Evolutionary conservation across 2,329 filamentous ascomycete genomes (phyloP), one percentile per base, ranked within the genome.

Genomic region (Xenoacremonium recifei): DNA sequence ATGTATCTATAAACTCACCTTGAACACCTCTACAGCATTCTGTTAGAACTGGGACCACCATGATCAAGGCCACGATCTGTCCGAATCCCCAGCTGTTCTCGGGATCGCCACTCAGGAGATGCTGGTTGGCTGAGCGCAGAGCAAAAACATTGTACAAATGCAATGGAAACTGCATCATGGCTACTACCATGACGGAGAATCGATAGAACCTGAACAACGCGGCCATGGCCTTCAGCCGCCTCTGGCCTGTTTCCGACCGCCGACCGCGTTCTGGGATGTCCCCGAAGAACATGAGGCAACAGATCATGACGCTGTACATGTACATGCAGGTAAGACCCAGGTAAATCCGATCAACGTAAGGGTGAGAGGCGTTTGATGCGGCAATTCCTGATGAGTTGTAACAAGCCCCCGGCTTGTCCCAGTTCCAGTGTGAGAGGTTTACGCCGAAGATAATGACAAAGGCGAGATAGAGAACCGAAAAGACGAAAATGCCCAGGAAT

Each of bases 81-180:
- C 42, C 42, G 30, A 44, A 40, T 4, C 42, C 42, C 42, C 42
- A 44, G 6, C 21, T 21, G 17, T 44, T 40, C 19, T 44, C 42
- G 12, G 42, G 40, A 19, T 36, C 33, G 7, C 42, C 42, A 15
- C n/a, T 25, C 3, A 44, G 36, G 5, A 20, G 32, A n/a, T 11
- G n/a, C 20, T 44, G 37, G 16, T 44, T 44, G 2, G 23, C 15
- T 7, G 33, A 15, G 9, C 42, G 21, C 32, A 44, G 10, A 4
- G 42, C 42, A 23, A 44, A 40, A 12, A 44, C 42, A 37, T 37
- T 44, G 32, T 44, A 44, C 11, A 44, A 27, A 31, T 40, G 42
- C 3, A 44, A 18, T 3, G 42, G 37, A 18, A 40, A 44, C 17
- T 44, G 42, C 16, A 32, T 12, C 16, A 42, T n/a, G 4, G 39